Evolutionary conservation across 2,329 filamentous ascomycete genomes (phyloP), one percentile per base, ranked within the genome.

Genomic region (Fusarium sp.): DNA sequence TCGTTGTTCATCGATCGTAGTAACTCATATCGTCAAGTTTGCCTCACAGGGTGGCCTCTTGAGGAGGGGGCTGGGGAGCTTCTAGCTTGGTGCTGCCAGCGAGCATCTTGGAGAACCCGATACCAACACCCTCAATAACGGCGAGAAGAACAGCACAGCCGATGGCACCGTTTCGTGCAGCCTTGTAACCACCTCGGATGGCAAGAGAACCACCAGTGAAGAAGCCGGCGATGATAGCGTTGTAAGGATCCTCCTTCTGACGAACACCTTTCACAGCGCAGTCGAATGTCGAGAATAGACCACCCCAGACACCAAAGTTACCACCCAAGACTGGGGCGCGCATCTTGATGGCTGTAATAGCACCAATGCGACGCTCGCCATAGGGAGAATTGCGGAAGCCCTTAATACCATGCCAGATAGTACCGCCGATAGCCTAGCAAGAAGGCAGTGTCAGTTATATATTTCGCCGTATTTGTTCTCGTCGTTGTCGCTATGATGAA

Each of bases 261-360:
- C 94, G 85, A 56, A 95, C 83, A 58, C 95, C 95, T 86, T 98
- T 99, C 65, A 97, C 92, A 21, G 94, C 92, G 83, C 96, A 99
- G 83, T 99, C 96, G 76, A 95, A 98, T 65, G 93, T 96, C 74
- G 90, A 93, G 85, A 98, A 98, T 58, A 98, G 84, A 70, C 96
- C 96, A 77, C 96, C 95, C 95, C 96, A 98, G 57, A 97, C 93
- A 74, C 95, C 95, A 75, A 98, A 99, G 85, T 99, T 99, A 75
- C 96, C 96, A 76, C 96, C 96, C 46, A 98, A 87, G 32, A 98
- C 95, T 4, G 96, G 96, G 40, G 96, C 96, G 77, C 96, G 91
- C 77, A 96, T 94, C 86, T 99, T 99, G 82, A 99, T 94, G 62
- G 96, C 96, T 74, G 95, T 97, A 82, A 99, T 87, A 72, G 96